phyloP scores from a whole-genome alignment of 192 early-diverging fungal genomes.

The Allomyces arbusculus region DNA sequence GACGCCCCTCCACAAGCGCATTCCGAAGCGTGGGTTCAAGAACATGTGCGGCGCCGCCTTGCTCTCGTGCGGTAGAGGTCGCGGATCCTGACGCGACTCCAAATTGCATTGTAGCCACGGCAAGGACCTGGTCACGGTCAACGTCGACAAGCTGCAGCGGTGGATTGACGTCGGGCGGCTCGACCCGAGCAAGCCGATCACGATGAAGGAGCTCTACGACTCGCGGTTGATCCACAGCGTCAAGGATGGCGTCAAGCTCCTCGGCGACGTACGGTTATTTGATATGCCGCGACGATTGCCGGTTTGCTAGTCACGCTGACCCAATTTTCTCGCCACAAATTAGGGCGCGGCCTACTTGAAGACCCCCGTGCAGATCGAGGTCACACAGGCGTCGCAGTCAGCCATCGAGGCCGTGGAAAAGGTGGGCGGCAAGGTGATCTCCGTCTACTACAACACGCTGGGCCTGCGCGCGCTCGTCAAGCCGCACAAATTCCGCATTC shows the following conservation, averaged over 20 bases:
- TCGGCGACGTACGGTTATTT: constrained; percentile 30
- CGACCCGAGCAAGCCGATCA: constrained; percentile 58
- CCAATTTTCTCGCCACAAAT: not conserved
- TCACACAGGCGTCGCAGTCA: constrained; percentile 51
- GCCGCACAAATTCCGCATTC: constrained; percentile 53
- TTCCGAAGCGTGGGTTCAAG: constrained; percentile 73
- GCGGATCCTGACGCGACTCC: constrained; percentile 9
- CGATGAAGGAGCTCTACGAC: constrained; percentile 51
- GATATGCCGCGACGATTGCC: not conserved
- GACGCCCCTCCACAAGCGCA: constrained; percentile 53
- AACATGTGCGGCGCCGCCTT: constrained; percentile 14
- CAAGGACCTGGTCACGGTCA: constrained; percentile 47
- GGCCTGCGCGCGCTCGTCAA: constrained; percentile 53
- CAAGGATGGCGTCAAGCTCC: constrained; percentile 69
- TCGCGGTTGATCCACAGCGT: constrained; percentile 46
- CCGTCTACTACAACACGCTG: constrained; percentile 56
- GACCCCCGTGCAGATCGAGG: constrained; percentile 60
- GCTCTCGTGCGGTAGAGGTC: not conserved
- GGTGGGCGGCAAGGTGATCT: constrained; percentile 58
- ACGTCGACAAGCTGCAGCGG: constrained; percentile 76
- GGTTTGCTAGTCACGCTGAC: not conserved
- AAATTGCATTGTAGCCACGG: constrained; percentile 14
- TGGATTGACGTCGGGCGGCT: constrained; percentile 73
- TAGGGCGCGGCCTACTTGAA: constrained; percentile 61
- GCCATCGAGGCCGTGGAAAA: constrained; percentile 66